Evolutionary conservation across 1,139 yeast species (phyloP), one percentile per base, ranked within the genome.

Genomic region (Candida neerlandica): DNA sequence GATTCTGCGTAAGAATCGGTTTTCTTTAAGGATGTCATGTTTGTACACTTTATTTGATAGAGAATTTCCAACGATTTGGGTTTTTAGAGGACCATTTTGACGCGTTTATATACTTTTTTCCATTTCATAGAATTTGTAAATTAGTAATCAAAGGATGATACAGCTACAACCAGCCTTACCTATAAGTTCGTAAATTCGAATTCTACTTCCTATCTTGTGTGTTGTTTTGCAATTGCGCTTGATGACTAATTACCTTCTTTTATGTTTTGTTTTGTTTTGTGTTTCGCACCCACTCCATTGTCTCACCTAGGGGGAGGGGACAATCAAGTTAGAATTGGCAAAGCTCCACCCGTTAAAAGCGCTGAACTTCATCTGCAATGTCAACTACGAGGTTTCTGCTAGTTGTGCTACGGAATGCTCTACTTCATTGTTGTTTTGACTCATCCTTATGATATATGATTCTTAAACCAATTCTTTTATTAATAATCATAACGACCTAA

Each of bases 1-100:
- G 58, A 55, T 21, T 38, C 54, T 19, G 44, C 46, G 3, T 48
- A 12, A 3, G 56, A 51, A 33, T 54, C 55, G 9, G 29, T 41
- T 45, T 55, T 54, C 35, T 53, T 51, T 34, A 51, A 44, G 18
- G 43, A 35, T n/a, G 52, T 41, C 53, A 48, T 23, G 19, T 47
- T 18, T 35, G n/a, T 18, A 11, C 5, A 5, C 9, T 33, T 44
- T 35, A 41, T 19, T 41, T 15, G 42, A 35, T 12, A 35, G 27
- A 23, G 27, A 6, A 23, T 7, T 23, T 6, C 9, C 27, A 35
- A 15, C 15, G 5, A n/a, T 32, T 11, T n/a, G 34, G 18, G 15
- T 16, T 15, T 16, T 33, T 11, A 14, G 18, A 14, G 37, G 15
- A 9, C 6, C 11, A 16, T 19, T 35, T 16, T n/a, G 4, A n/a